phyloP scores from a whole-genome alignment of 225 moss, liverwort and hornwort species.

The Rhytidiadelphus loreus region DNA sequence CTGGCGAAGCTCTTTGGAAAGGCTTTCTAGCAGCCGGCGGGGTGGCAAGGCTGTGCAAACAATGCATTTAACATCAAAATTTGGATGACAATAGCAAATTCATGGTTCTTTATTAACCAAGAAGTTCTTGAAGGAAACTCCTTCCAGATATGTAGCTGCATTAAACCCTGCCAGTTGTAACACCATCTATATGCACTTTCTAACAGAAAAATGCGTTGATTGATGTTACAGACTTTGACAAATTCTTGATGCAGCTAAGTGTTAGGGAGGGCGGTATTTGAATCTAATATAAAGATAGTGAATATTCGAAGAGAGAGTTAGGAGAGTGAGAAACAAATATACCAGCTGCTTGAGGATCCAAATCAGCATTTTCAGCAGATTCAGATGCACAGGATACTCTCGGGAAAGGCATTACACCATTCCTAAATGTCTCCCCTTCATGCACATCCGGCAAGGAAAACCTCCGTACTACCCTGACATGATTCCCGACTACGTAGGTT shows the following conservation, averaged over 20 bases:
- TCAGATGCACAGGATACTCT: constrained; percentile 45
- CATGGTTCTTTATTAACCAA: background rate
- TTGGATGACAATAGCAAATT: background rate
- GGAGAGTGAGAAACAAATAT: background rate
- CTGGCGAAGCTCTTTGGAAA: constrained; percentile 37
- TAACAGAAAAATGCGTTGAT: background rate
- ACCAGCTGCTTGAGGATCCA: constrained; percentile 51
- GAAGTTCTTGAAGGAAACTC: background rate
- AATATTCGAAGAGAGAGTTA: background rate
- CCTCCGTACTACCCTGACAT: constrained; percentile 42
- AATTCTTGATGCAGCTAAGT: too few species aligned
- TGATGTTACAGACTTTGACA: background rate
- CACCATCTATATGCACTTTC: background rate
- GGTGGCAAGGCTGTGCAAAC: constrained; percentile 30
- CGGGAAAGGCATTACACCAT: constrained; percentile 42
- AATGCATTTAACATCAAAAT: background rate
- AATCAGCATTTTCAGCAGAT: constrained; percentile 39
- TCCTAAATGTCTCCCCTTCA: constrained; percentile 16
- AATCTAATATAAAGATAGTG: background rate
- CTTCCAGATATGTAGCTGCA: background rate
- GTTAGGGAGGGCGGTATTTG: background rate
- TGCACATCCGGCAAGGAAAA: constrained; percentile 48
- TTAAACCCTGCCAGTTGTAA: background rate
- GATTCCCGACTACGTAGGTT: constrained; percentile 38
- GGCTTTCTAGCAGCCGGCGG: constrained; percentile 26